Conservation (phyloP, 164 flowering plant genomes). For the Nymphaea thermarum region DNA sequence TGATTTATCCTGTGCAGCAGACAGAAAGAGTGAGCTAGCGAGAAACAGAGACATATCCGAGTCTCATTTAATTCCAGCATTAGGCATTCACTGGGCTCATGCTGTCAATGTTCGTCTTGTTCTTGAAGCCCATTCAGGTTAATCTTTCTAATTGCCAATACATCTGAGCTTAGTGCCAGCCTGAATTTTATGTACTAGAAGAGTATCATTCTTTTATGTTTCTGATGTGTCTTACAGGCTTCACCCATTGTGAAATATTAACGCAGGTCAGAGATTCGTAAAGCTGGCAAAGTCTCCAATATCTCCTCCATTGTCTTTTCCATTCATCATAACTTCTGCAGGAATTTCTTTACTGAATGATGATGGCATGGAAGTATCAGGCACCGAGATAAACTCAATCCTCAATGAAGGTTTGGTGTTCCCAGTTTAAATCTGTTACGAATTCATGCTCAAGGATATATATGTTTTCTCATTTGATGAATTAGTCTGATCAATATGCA, state of each 20-base stretch:
- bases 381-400: slow-evolving; percentile 51
- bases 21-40: slow-evolving; percentile 12
- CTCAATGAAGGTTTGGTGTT: slow-evolving; percentile 43
- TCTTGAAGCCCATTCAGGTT: slow-evolving; percentile 69
- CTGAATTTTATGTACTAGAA: too few relatives aligned
- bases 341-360: slow-evolving; percentile 54
- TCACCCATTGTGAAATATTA: background rate
- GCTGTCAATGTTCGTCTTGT: slow-evolving; percentile 70
- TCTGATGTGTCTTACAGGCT: background rate
- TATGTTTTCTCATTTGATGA: too few relatives aligned
- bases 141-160: background rate
- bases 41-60: slow-evolving; percentile 26
- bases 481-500: background rate
- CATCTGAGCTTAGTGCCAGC: too few relatives aligned
- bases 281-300: slow-evolving; percentile 85
- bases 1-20: slow-evolving; percentile 22
- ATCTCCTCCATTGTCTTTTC: slow-evolving; percentile 66
- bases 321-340: slow-evolving; percentile 39
- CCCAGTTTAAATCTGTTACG: background rate
- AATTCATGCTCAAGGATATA: background rate
- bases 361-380: slow-evolving; percentile 47
- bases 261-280: slow-evolving; percentile 57
- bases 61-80: slow-evolving; percentile 67
- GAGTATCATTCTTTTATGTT: too few relatives aligned
- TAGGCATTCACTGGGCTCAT: slow-evolving; percentile 86